These are phyloP conservation scores for Myriosclerotinia duriaeana DNA, from an alignment of 2,329 filamentous ascomycete genomes.

Conservation along the genomic window DNA sequence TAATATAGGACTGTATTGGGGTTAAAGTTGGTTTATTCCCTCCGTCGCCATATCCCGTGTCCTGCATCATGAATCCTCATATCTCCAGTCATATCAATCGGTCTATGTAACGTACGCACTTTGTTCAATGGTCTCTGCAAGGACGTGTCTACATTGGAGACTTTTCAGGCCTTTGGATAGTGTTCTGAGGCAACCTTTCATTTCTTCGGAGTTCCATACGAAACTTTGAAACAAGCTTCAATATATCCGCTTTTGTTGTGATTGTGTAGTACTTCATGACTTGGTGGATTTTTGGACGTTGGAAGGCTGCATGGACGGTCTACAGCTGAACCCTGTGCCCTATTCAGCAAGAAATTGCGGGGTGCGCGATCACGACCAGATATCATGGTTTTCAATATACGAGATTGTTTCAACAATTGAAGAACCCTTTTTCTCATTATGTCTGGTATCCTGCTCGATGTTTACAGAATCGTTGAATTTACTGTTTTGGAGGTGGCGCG, in stretches of 20 bases:
- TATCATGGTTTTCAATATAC: slow-evolving; percentile 4
- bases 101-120: not conserved
- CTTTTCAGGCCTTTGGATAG: slow-evolving; percentile 8
- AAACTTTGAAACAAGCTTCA: not conserved
- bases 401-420: slow-evolving; percentile 3
- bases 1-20: slow-evolving; percentile 9
- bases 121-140: slow-evolving; percentile 5
- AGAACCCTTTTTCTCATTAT: not conserved
- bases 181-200: slow-evolving; percentile 14
- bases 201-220: not conserved
- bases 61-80: not conserved
- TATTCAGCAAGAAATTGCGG: slow-evolving; percentile 12
- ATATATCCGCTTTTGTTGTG: slow-evolving; percentile 21
- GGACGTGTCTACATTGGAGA: not conserved
- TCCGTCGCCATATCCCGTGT: slow-evolving; percentile 1
- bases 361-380: slow-evolving; percentile 12
- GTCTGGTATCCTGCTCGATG: not conserved
- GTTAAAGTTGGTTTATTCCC: not conserved
- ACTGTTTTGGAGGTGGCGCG: not conserved
- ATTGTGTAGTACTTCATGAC: slow-evolving; percentile 23
- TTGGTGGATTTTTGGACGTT: slow-evolving; percentile 12
- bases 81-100: slow-evolving; percentile 1
- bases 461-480: not conserved
- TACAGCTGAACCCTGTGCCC: slow-evolving; percentile 16
- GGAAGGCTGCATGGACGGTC: slow-evolving; percentile 1